Conservation (phyloP, 305 asterid genomes). For the Plantago lanceolata region DNA sequence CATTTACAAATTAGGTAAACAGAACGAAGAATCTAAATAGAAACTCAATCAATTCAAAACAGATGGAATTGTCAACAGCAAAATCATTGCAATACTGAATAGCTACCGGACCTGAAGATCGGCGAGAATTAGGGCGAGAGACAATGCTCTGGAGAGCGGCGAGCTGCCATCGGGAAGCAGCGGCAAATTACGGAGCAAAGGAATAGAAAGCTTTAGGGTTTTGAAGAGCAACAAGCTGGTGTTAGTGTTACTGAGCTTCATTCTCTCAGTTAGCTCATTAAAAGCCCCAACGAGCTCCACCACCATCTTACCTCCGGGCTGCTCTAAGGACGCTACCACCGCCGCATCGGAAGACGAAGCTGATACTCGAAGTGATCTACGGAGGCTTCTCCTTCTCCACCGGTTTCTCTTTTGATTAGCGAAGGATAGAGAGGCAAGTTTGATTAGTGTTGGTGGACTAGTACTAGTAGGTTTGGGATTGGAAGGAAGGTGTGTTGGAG, state of each 20-base stretch:
- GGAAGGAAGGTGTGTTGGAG: not conserved
- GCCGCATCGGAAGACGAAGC: conserved; percentile 12
- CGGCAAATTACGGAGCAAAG: conserved; percentile 65
- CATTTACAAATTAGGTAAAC: too few species aligned
- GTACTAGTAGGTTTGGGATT: not conserved
- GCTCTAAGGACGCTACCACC: conserved; percentile 41
- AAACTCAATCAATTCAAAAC: too few species aligned
- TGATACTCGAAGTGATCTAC: conserved; percentile 9
- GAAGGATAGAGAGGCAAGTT: conserved; percentile 12
- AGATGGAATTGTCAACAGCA: too few species aligned
- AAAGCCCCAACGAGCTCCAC: conserved; percentile 89
- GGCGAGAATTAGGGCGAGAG: conserved; percentile 71
- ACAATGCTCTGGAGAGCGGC: conserved; percentile 69
- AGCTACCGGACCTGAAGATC: conserved; percentile 61
- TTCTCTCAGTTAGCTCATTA: conserved; percentile 76
- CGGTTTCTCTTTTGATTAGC: conserved; percentile 2
- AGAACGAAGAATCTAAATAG: too few species aligned
- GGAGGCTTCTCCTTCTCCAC: not conserved
- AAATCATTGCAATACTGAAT: too few species aligned
- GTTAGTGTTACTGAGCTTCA: conserved; percentile 24
- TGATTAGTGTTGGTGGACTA: not conserved
- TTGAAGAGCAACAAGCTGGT: conserved; percentile 66
- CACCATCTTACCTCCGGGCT: conserved; percentile 87
- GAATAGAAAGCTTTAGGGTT: conserved; percentile 71
- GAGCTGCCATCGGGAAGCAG: conserved; percentile 64